Base-by-base conservation (phyloP, 192 early-diverging fungal species). In the Coemansia sp. region DNA sequence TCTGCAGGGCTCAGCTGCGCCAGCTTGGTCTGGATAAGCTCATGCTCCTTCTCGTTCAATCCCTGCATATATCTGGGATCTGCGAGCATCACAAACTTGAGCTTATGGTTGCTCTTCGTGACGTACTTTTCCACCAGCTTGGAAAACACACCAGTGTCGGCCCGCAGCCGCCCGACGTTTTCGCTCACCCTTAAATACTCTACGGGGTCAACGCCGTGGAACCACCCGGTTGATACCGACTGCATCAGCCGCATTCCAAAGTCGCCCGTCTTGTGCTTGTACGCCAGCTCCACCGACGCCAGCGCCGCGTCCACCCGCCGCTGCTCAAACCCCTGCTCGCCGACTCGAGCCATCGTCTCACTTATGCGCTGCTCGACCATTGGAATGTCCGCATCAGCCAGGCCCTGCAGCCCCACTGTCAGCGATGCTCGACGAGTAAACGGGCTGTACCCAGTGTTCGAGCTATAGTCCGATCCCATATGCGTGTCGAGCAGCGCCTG, bases 401-500 rank as follows among this genome's bases (percentile, higher is more conserved):
- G 89, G 4, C 96, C 96, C 64, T 96, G 94, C 51, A 98, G 68
- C 4, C 96, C 96, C 62, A 98, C 86, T 0, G 92, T 89, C 7
- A 98, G 68, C n/a, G 77, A 84, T 65, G 85, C 86, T 27, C 83
- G 74, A 51, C 71, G 69, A 17, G 66, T 71, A 37, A 54, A 88
- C 29, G 82, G 79, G 67, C 91, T 89, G 68, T 95, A 98, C n/a
- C 96, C 96, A 14, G 93, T 95, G 57, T 91, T 92, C 9, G 90
- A 83, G 53, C 88, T 89, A 80, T 94, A 98, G 56, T 96, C 96
- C 0, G 91, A 85, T 31, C 93, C 96, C 7, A 98, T 74, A 47
- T 91, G 89, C 52, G 90, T 85, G 64, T 96, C 94, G 50, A 98
- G 96, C 61, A 98, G 80, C 29, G 92, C 91, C 69, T 94, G 85